Evolutionary conservation across 1,284 basidiomycete species (phyloP).

Genomic region (Rugosomyces carneus): DNA sequence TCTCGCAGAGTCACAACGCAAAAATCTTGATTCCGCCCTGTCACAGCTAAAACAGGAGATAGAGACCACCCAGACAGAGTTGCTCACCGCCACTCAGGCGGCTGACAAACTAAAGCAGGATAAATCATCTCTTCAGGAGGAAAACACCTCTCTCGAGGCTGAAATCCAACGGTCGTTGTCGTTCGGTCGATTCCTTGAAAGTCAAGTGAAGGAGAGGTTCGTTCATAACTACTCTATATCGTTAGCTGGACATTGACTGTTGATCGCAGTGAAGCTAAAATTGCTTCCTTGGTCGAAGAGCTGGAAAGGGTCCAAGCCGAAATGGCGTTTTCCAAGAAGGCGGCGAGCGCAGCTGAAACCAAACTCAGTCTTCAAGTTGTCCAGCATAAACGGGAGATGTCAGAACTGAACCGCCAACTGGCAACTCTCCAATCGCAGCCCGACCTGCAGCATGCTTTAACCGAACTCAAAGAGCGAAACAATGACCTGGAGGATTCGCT

Average conservation of each 20-base stretch:
- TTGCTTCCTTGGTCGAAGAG: constrained; percentile 38
- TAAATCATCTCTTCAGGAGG: constrained; percentile 41
- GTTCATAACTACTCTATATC: constrained; percentile 13
- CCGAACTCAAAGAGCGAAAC: constrained; percentile 61
- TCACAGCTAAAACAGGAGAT: constrained; percentile 14
- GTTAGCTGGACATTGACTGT: constrained; percentile 4
- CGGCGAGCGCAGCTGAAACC: constrained; percentile 54
- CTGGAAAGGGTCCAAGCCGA: constrained; percentile 40
- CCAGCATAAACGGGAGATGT: constrained; percentile 58
- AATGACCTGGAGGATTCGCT: constrained; percentile 69
- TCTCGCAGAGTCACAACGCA: constrained; percentile 16
- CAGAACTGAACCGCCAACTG: constrained; percentile 52
- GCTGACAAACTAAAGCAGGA: constrained; percentile 39
- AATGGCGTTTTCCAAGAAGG: constrained; percentile 48
- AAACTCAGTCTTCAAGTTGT: constrained; percentile 54
- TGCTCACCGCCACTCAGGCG: constrained; percentile 10
- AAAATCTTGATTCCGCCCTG: constrained; percentile 24
- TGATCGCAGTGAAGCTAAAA: constrained; percentile 40
- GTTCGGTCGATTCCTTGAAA: constrained; percentile 53
- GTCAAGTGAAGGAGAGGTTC: constrained; percentile 54
- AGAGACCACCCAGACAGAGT: constrained; percentile 7
- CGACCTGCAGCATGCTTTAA: constrained; percentile 46
- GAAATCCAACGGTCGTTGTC: constrained; percentile 59
- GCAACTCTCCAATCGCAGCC: constrained; percentile 44
- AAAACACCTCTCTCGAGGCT: constrained; percentile 52